phyloP scores from a whole-genome alignment of 805 yeast species.

The Teunomyces atbi region DNA sequence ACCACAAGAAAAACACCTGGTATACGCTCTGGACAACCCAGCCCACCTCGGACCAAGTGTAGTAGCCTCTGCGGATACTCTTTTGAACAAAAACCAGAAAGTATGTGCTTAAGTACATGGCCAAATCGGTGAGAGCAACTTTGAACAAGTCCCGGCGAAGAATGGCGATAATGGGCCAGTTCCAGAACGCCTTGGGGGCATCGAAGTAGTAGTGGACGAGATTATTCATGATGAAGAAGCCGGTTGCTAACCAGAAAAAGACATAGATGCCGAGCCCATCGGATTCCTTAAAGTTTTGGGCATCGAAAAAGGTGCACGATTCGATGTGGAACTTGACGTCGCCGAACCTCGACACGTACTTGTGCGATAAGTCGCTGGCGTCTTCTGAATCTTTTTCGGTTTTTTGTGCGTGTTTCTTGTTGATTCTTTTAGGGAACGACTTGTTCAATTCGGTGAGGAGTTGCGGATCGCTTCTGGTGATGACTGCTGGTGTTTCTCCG shows the following conservation, averaged over 20 bases:
- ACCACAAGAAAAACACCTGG: slow-evolving; percentile 52
- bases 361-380: not conserved
- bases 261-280: slow-evolving; percentile 79
- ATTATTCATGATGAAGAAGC: slow-evolving; percentile 51
- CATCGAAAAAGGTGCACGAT: slow-evolving; percentile 53
- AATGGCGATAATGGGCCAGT: slow-evolving; percentile 55
- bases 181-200: slow-evolving; percentile 42
- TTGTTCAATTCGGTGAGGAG: not conserved
- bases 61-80: slow-evolving; percentile 40
- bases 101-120: slow-evolving; percentile 71
- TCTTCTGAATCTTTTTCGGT: not conserved
- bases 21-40: slow-evolving; percentile 55
- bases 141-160: slow-evolving; percentile 60
- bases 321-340: slow-evolving; percentile 48
- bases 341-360: slow-evolving; percentile 50
- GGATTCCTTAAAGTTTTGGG: slow-evolving; percentile 40
- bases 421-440: not conserved
- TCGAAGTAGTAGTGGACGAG: slow-evolving; percentile 51
- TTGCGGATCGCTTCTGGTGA: not conserved
- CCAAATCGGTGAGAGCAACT: slow-evolving; percentile 71
- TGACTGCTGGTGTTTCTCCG: not conserved
- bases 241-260: slow-evolving; percentile 71
- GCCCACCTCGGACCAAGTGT: slow-evolving; percentile 67
- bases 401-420: not conserved
- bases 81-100: slow-evolving; percentile 59